A percentile compares a stretch with the other conserved stretches of the same genome.
Conservation (phyloP, 2,329 filamentous ascomycete genomes). For the Gaeumannomyces sp. region DNA sequence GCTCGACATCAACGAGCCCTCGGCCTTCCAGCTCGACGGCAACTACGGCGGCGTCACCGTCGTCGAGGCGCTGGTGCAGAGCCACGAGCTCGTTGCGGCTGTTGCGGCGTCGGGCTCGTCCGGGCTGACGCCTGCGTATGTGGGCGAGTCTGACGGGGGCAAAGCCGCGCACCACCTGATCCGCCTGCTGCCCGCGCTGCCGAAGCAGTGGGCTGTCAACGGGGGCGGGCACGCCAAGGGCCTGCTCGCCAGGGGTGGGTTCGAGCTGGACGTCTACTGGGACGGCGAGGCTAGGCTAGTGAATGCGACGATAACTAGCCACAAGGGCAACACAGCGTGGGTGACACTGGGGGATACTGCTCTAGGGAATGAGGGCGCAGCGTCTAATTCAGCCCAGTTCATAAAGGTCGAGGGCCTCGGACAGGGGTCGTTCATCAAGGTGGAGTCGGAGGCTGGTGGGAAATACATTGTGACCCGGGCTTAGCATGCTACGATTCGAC, state of each 20-base stretch:
- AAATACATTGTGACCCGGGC: background rate
- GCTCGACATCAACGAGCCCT: slow-evolving; percentile 27
- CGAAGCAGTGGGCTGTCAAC: slow-evolving; percentile 1
- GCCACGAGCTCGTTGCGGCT: background rate
- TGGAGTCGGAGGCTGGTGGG: background rate
- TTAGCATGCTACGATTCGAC: background rate
- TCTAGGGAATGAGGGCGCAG: background rate
- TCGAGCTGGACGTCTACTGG: slow-evolving; percentile 6
- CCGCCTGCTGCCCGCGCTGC: slow-evolving; percentile 6
- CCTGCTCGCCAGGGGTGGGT: slow-evolving; percentile 2
- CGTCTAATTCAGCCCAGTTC: background rate
- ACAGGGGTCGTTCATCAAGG: background rate
- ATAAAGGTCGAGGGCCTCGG: background rate
- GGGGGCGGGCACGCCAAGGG: slow-evolving; percentile 1
- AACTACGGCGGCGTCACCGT: slow-evolving; percentile 35
- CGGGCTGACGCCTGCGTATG: too few species aligned
- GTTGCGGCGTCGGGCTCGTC: background rate
- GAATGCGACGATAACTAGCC: slow-evolving; percentile 6
- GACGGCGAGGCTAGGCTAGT: slow-evolving; percentile 1
- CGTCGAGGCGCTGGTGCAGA: slow-evolving; percentile 4
- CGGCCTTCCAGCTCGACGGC: slow-evolving; percentile 42
- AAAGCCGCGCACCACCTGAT: background rate
- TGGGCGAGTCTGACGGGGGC: background rate
- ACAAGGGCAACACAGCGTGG: background rate
- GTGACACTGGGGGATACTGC: background rate